Base-by-base conservation (phyloP, 352 stramenopile species). In the Hyaloperonospora brassicae region DNA sequence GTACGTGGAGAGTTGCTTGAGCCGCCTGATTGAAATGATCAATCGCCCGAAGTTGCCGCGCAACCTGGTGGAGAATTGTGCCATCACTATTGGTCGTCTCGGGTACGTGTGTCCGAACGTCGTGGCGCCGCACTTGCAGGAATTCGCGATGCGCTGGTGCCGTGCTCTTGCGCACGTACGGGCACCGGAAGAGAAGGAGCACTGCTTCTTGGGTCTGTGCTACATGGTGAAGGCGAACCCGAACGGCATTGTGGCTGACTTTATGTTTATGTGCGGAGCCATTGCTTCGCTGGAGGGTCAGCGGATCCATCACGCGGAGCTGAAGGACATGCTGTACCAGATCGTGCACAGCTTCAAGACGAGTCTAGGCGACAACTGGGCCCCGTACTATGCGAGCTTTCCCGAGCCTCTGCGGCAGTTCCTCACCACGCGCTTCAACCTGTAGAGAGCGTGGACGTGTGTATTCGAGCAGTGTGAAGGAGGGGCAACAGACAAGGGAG, bases 201-300 rank as follows among this genome's bases (percentile, higher is more conserved):
- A 93, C 57, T 93, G 83, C 56, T 96, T 96, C 45, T 52, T 93
- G 40, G 87, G 87, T 0, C 65, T 96, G 5, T 95, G 86, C 68
- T 91, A 95, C 65, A 90, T 96, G 72, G 83, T 96, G 52, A 88
- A 94, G 68, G 70, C 87, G 25, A 95, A 96, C 65, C 87, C 87
- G 56, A 88, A 86, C 54, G 82, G 80, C 27, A 93, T 93, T 42
- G 75, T 95, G 9, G 68, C 79, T 10, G 82, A 95, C 47, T 95
- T 95, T 50, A 93, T 95, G 82, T 91, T 89, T 66, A 89, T 95
- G 79, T 93, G 82, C 44, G 83, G 83, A 53, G 84, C 84, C 10
- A 88, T 95, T 47, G 84, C 84, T 56, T 95, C 84, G 61, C 72
- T 94, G 12, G 81, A 94, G 52, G 80, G 80, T 50, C 76, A 86